phyloP scores from a whole-genome alignment of 345 rosid species.

The Pugionium dolabratum region DNA sequence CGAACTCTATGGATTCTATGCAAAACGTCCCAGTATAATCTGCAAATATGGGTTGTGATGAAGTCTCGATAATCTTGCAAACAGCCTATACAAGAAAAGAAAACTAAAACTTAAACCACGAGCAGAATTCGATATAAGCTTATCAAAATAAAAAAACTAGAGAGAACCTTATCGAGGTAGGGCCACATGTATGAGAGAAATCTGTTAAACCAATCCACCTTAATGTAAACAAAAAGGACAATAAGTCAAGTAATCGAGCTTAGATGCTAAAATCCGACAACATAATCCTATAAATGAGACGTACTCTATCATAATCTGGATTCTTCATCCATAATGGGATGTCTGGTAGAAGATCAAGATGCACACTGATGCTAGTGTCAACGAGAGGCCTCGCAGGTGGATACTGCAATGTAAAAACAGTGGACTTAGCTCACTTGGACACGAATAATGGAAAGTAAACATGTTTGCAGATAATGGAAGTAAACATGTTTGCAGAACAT shows the following conservation, averaged over 20 bases:
- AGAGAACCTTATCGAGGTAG: constrained; percentile 65
- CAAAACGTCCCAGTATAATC: constrained; percentile 57
- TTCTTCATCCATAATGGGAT: constrained; percentile 76
- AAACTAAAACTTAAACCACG: constrained; percentile 11
- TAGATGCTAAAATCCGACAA: neutral
- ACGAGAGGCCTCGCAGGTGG: constrained; percentile 51
- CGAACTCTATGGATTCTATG: constrained; percentile 57
- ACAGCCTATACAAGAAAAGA: constrained; percentile 51
- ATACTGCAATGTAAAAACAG: constrained; percentile 47
- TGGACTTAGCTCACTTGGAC: neutral
- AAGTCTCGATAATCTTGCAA: constrained; percentile 50
- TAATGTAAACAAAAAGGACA: neutral
- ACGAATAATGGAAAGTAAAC: too few species aligned
- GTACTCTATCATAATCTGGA: constrained; percentile 74
- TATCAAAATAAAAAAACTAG: constrained; percentile 8
- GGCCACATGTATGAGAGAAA: constrained; percentile 72
- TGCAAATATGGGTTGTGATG: constrained; percentile 54
- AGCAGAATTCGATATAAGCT: neutral
- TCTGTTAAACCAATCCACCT: constrained; percentile 84
- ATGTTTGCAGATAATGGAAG: too few species aligned
- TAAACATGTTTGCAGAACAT: too few species aligned
- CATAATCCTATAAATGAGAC: constrained; percentile 5
- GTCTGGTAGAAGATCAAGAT: constrained; percentile 61
- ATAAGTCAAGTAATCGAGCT: constrained; percentile 6
- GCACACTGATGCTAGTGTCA: constrained; percentile 47